A percentile compares a stretch with the other conserved stretches of the same genome.
Conservation (phyloP, 129 eudicot species). For the Daucus carota region DNA sequence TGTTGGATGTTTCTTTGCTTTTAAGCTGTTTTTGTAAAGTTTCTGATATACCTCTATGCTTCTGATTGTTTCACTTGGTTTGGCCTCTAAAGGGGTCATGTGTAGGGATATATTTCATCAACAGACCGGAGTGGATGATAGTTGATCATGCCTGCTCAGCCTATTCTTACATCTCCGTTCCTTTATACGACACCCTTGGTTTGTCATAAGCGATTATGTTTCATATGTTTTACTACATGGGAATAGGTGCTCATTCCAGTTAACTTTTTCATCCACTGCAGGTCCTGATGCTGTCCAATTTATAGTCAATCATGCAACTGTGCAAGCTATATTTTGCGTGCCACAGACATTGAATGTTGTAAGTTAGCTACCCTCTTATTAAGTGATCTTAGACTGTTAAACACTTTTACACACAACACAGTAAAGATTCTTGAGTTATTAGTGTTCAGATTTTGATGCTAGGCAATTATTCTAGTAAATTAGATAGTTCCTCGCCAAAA, state of each 20-base stretch:
- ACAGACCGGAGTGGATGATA: constrained; percentile 78
- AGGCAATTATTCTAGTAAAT: neutral
- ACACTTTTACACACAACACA: neutral
- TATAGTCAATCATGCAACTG: constrained; percentile 77
- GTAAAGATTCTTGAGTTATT: neutral
- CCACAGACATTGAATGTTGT: constrained; percentile 63
- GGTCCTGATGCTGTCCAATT: constrained; percentile 93
- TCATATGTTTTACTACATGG: constrained; percentile 10
- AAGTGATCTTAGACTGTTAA: neutral
- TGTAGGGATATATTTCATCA: constrained; percentile 69
- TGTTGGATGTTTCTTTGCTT: neutral
- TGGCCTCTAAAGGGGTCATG: constrained; percentile 48
- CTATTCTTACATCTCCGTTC: constrained; percentile 68
- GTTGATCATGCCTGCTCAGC: constrained; percentile 87
- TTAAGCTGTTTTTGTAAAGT: neutral
- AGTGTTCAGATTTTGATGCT: neutral
- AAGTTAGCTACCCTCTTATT: constrained; percentile 22
- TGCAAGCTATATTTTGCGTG: constrained; percentile 83
- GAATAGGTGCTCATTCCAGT: constrained; percentile 4
- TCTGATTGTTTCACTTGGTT: constrained; percentile 12
- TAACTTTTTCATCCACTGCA: constrained; percentile 22
- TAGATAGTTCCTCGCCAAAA: no score
- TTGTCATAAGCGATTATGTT: constrained; percentile 12
- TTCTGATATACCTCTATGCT: neutral
- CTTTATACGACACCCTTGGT: constrained; percentile 83